phyloP scores from a whole-genome alignment of 2,329 filamentous ascomycete genomes.

The Graphium sp. region DNA sequence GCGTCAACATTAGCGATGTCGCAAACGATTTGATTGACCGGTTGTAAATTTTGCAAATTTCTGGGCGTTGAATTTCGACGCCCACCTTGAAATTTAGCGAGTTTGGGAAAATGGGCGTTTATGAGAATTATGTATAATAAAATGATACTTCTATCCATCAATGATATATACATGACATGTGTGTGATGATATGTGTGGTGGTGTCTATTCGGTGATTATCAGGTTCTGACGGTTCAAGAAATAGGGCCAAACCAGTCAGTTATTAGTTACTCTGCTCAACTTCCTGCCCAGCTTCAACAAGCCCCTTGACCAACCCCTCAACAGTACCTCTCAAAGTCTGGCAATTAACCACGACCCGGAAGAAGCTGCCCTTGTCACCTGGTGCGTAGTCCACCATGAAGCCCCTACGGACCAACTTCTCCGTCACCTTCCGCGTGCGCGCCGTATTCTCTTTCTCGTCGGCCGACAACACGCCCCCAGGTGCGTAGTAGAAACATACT shows the following conservation, averaged over 20 bases:
- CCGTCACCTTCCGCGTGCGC: conserved; percentile 29
- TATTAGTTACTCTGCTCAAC: conserved; percentile 1
- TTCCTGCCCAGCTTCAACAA: conserved; percentile 26
- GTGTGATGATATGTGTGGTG: too few species aligned
- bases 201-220: too few species aligned
- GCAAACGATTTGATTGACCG: conserved; percentile 17
- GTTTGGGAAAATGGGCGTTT: too few species aligned
- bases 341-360: conserved; percentile 41
- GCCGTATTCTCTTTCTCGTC: conserved; percentile 27
- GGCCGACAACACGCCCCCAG: conserved; percentile 25
- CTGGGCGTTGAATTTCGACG: too few species aligned
- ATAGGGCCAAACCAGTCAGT: conserved; percentile 7
- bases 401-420: conserved; percentile 27
- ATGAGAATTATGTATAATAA: too few species aligned
- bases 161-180: too few species aligned
- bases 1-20: conserved; percentile 17
- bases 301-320: conserved; percentile 32
- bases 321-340: conserved; percentile 35
- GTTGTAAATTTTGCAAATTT: conserved; percentile 13
- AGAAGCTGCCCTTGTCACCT: conserved; percentile 35
- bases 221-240: too few species aligned
- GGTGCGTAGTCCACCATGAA: conserved; percentile 49
- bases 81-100: too few species aligned
- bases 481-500: conserved; percentile 83
- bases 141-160: too few species aligned